A percentile compares a stretch with the other conserved stretches of the same genome.
Evolutionary conservation across 2,329 filamentous ascomycete genomes (phyloP).

Genomic region (Ceratocystiopsis minuta): DNA sequence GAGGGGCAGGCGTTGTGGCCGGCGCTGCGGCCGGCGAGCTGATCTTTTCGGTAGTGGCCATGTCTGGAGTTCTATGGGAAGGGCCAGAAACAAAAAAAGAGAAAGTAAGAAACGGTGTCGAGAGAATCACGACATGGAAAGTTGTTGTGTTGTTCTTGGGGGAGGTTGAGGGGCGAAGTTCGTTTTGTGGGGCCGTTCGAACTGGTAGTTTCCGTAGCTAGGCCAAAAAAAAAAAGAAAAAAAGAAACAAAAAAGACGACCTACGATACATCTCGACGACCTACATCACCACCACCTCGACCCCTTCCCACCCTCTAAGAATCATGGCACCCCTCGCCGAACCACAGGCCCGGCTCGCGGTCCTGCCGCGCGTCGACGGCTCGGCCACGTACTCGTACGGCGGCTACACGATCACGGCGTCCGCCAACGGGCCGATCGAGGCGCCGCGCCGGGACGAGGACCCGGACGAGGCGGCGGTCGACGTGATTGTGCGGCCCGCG

Average conservation of each 20-base stretch:
- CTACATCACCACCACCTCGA: too few species aligned
- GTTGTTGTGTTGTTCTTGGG: too few species aligned
- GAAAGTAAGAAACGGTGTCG: too few species aligned
- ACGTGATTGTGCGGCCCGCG: constrained; percentile 76
- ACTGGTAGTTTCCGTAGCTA: too few species aligned
- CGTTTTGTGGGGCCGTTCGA: too few species aligned
- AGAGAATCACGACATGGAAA: too few species aligned
- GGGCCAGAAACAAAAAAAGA: too few species aligned
- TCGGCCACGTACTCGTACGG: constrained; percentile 59
- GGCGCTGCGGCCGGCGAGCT: not conserved
- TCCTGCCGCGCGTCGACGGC: constrained; percentile 56
- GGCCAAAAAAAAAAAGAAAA: too few species aligned
- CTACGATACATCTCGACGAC: too few species aligned
- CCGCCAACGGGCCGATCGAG: constrained; percentile 87
- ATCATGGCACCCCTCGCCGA: constrained; percentile 13
- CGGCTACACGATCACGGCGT: constrained; percentile 66
- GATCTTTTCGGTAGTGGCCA: not conserved
- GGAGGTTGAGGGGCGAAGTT: too few species aligned
- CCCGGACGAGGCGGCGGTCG: constrained; percentile 76
- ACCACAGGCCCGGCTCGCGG: constrained; percentile 35
- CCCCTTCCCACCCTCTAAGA: too few species aligned
- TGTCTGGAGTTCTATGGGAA: not conserved
- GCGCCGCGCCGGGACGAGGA: constrained; percentile 76
- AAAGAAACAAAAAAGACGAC: too few species aligned
- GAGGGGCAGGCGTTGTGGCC: not conserved